Conservation (phyloP, 176 grass and related monocot species). For the Pontederia crassipes region DNA sequence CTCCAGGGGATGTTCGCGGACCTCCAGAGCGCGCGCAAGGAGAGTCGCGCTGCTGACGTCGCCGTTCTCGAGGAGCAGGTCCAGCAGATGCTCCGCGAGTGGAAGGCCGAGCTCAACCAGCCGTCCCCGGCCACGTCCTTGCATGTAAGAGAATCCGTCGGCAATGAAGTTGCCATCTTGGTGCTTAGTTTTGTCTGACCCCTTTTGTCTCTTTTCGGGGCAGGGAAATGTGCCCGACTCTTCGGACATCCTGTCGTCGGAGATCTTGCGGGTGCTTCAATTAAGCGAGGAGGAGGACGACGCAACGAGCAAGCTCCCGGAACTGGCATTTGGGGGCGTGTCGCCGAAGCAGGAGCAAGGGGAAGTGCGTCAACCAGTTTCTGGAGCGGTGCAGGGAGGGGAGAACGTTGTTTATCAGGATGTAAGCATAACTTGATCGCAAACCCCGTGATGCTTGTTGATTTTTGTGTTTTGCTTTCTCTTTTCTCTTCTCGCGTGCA, state of each 20-base stretch:
- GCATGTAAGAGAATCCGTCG: conserved; percentile 21
- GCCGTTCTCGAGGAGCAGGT: conserved; percentile 79
- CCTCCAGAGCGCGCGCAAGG: conserved; percentile 74
- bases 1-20: conserved; percentile 79
- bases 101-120: conserved; percentile 69
- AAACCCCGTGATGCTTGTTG: neutral
- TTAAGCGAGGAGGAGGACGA: conserved; percentile 80
- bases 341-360: neutral
- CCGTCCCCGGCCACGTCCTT: conserved; percentile 71
- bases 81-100: conserved; percentile 92
- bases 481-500: neutral
- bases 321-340: conserved; percentile 4
- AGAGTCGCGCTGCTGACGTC: conserved; percentile 71
- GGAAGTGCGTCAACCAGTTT: neutral
- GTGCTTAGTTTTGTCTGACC: neutral
- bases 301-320: conserved; percentile 57
- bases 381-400: neutral
- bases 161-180: conserved; percentile 1
- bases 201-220: neutral
- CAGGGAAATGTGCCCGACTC: conserved; percentile 39
- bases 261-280: conserved; percentile 61
- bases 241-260: conserved; percentile 35
- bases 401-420: neutral
- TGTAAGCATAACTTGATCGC: neutral
- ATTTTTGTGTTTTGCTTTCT: neutral